Base-by-base conservation (phyloP, 2,329 filamentous ascomycete genomes). In the Xylaria arbuscula region DNA sequence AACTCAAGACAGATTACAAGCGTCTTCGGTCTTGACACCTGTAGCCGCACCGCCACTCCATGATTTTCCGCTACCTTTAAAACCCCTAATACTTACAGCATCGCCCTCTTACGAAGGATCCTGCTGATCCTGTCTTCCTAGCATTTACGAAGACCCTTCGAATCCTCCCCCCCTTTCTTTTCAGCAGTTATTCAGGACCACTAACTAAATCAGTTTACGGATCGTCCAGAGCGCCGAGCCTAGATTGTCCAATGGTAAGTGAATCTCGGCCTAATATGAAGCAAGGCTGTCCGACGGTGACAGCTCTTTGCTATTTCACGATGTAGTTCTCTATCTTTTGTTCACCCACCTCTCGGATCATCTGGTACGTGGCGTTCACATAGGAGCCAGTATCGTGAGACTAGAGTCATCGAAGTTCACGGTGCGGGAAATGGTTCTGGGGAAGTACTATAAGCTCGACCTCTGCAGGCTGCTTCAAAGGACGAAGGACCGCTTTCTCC, bases 1-100 rank as follows among this genome's bases (percentile, higher is more conserved):
- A 76, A 83, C 72, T 62, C 70, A 15, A 28, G 47, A 66, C 73
- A 80, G 86, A 86, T 76, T 76, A 80, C 78, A 88, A 87, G 80
- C 86, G 86, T 74, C 83, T 82, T 76, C 85, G 86, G 66, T 82
- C 82, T 73, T 82, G 80, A 78, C 78, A 22, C 28, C 64, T 72
- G 70, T 71, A 68, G 67, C 65, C 47, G 71, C 48, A 9, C 38
- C 42, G 9, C 45, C 22, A 65, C 53, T 48, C 64, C 47, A 59
- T 59, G 45, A 55, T 56, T 68, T 62, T 54, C 54, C 4, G 62
- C 22, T 38, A 34, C 61, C 38, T 62, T 56, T 42, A 45, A 53
- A 47, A 22, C 19, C 45, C 61, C 40, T 58, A 36, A 42, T 58
- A 69, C 67, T 62, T 67, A 66, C 59, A 70, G 62, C 47, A 67